Conservation (phyloP, 2,329 filamentous ascomycete genomes). For the Phymatotrichopsis omnivora region DNA sequence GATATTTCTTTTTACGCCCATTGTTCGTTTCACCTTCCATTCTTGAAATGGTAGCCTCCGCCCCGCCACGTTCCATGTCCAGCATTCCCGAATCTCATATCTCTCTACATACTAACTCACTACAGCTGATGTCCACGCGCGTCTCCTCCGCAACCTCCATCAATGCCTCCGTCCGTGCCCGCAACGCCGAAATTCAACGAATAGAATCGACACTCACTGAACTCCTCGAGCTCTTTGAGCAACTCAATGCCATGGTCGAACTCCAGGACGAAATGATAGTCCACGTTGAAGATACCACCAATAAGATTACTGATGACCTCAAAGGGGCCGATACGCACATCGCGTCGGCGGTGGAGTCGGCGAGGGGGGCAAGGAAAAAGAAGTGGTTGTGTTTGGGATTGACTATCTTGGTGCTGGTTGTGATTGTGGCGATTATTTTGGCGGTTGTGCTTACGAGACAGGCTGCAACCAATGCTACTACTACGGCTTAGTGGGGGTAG, state of each 20-base stretch:
- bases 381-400: slow-evolving; percentile 72
- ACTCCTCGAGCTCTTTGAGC: slow-evolving; percentile 58
- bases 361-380: slow-evolving; percentile 57
- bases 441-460: slow-evolving; percentile 17
- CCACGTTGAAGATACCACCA: slow-evolving; percentile 54
- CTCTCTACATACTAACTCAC: slow-evolving; percentile 14
- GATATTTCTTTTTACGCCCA: too few species aligned
- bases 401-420: slow-evolving; percentile 32
- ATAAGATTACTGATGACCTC: slow-evolving; percentile 55
- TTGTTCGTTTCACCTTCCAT: too few species aligned
- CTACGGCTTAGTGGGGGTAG: slow-evolving; percentile 1
- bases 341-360: slow-evolving; percentile 55
- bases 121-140: slow-evolving; percentile 56
- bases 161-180: slow-evolving; percentile 67
- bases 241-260: slow-evolving; percentile 64
- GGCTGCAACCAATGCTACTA: slow-evolving; percentile 3
- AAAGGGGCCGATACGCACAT: slow-evolving; percentile 61
- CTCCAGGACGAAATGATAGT: slow-evolving; percentile 57
- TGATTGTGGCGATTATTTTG: slow-evolving; percentile 36
- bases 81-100: background rate
- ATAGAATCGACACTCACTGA: slow-evolving; percentile 68
- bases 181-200: slow-evolving; percentile 71
- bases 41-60: too few species aligned
- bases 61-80: background rate
- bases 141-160: slow-evolving; percentile 58